phyloP scores from a whole-genome alignment of 2,329 filamentous ascomycete species.

The Clonostachys byssicola region DNA sequence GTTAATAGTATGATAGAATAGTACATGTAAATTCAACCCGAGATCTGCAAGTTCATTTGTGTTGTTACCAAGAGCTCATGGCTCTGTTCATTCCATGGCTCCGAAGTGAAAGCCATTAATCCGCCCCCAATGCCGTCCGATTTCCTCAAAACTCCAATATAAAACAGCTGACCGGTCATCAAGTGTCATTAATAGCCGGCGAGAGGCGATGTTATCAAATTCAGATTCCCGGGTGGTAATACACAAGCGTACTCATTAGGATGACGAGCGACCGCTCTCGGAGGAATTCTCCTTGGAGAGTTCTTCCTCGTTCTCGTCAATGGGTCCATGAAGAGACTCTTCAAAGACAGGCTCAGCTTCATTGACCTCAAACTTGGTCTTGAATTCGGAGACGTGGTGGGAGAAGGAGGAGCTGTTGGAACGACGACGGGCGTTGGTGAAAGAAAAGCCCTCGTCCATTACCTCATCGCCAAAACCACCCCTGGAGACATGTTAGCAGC shows the following conservation, averaged over 20 bases:
- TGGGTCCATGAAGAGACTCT: conserved; percentile 72
- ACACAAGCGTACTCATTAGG: neutral
- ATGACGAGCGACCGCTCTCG: conserved; percentile 53
- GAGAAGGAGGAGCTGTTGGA: conserved; percentile 83
- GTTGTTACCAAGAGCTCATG: too few species aligned
- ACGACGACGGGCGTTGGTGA: conserved; percentile 82
- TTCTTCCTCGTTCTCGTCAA: conserved; percentile 43
- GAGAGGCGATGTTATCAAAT: too few species aligned
- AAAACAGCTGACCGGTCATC: too few species aligned
- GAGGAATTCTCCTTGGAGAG: conserved; percentile 54
- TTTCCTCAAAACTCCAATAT: too few species aligned
- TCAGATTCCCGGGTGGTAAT: too few species aligned
- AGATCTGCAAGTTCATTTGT: neutral
- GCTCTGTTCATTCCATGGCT: too few species aligned
- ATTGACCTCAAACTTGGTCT: conserved; percentile 93
- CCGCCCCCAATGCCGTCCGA: too few species aligned
- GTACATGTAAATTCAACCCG: neutral
- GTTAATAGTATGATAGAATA: neutral
- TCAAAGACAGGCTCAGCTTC: conserved; percentile 92
- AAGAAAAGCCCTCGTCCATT: conserved; percentile 77
- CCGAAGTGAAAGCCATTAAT: too few species aligned
- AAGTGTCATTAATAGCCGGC: too few species aligned
- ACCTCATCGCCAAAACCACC: conserved; percentile 80
- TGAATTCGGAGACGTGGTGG: conserved; percentile 71
- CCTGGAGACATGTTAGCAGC: conserved; percentile 43